Conservation (phyloP, 441 rosid genomes). For the Isatis lusitanica region DNA sequence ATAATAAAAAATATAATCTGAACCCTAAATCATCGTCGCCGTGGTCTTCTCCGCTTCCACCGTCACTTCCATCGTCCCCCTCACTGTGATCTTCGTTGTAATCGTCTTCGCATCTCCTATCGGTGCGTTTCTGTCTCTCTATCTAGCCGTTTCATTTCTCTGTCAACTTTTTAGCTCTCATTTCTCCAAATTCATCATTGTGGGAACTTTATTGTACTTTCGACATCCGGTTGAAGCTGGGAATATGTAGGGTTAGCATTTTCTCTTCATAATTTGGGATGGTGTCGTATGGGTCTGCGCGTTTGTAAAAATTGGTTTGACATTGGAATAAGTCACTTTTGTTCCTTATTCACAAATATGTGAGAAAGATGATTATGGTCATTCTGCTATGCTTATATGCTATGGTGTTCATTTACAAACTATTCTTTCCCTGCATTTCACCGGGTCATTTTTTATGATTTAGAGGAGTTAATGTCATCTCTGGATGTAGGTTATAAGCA, state of each 20-base stretch:
- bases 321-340: background rate
- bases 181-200: background rate
- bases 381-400: too few species aligned
- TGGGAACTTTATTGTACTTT: background rate
- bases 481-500: background rate
- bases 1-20: conserved; percentile 10
- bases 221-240: background rate
- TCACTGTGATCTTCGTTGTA: background rate
- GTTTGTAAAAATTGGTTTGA: background rate
- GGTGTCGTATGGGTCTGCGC: background rate
- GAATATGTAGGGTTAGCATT: background rate
- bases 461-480: background rate
- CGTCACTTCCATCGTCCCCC: background rate
- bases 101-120: background rate
- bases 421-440: too few species aligned
- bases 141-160: background rate
- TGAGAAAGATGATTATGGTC: background rate
- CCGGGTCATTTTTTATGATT: too few species aligned
- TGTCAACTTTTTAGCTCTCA: background rate
- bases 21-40: conserved; percentile 31
- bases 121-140: background rate
- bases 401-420: background rate
- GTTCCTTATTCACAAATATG: background rate
- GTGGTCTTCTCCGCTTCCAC: conserved; percentile 27
- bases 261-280: background rate